A percentile compares a stretch with the other conserved stretches of the same genome.
phyloP scores from a whole-genome alignment of 345 rosid genomes.

The Hibiscus syriacus region DNA sequence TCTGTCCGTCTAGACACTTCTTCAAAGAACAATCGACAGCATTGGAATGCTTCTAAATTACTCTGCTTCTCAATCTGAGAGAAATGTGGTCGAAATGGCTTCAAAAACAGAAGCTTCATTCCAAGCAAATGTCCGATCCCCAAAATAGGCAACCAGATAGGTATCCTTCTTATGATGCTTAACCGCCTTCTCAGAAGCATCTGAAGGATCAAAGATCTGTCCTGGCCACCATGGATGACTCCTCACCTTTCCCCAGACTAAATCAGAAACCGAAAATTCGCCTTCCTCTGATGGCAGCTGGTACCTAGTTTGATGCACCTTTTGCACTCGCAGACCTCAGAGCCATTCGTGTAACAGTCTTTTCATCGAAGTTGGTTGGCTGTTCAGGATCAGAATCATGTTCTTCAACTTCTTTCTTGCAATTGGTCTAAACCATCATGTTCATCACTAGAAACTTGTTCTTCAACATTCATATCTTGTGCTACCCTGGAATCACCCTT shows the following conservation, averaged over 20 bases:
- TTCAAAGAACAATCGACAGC: slow-evolving; percentile 56
- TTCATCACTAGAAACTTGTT: slow-evolving; percentile 23
- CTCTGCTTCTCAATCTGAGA: slow-evolving; percentile 50
- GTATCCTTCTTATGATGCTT: slow-evolving; percentile 52
- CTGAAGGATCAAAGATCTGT: slow-evolving; percentile 61
- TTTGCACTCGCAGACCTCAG: slow-evolving; percentile 17
- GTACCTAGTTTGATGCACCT: slow-evolving; percentile 31
- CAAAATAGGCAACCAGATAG: slow-evolving; percentile 67
- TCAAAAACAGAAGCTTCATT: slow-evolving; percentile 49
- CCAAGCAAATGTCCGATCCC: slow-evolving; percentile 78
- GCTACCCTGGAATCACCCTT: neutral
- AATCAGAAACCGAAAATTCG: slow-evolving; percentile 42
- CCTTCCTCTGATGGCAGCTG: slow-evolving; percentile 34
- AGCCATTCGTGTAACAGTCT: slow-evolving; percentile 12
- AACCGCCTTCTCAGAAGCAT: slow-evolving; percentile 57
- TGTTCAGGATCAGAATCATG: slow-evolving; percentile 26
- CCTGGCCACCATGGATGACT: slow-evolving; percentile 94
- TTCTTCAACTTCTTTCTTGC: slow-evolving; percentile 37
- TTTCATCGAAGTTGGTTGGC: slow-evolving; percentile 13
- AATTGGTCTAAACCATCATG: slow-evolving; percentile 19
- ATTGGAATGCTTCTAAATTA: slow-evolving; percentile 46
- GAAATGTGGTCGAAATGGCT: slow-evolving; percentile 51
- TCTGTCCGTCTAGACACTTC: slow-evolving; percentile 55
- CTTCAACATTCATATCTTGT: slow-evolving; percentile 19
- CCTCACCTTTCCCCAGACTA: slow-evolving; percentile 76